Base-by-base conservation (phyloP, 2,329 filamentous ascomycete genomes). In the Penicillium sp. region DNA sequence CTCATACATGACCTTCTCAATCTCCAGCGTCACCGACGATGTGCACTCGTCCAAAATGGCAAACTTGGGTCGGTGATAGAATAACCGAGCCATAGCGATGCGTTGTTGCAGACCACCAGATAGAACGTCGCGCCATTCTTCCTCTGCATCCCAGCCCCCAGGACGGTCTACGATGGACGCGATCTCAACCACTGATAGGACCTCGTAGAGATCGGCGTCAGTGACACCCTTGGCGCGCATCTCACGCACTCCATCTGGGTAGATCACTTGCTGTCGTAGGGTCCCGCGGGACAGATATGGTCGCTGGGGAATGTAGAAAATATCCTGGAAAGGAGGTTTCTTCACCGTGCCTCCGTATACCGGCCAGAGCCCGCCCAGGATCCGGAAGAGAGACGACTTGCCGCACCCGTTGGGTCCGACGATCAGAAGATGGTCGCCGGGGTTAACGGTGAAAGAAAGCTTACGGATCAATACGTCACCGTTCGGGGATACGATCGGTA, bases 21-120 rank as follows among this genome's bases (percentile, higher is more conserved):
- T 91, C 64, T 97, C 93, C 29, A 97, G 82, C 16, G 95, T 97
- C n/a, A 99, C 91, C 50, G 86, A 91, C 54, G 88, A 92, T 7
- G 94, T 99, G 75, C 94, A 99, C 77, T 99, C 94, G 71, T 99
- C 94, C 37, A 99, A 80, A 63, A 99, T 99, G 12, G 94, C 94
- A 72, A 96, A 97, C 65, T 89, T 87, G 0, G 93, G 93, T 10
- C 86, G 82, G 75, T 97, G 93, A 75, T 97, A 97, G 75, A 97
- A 97, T 18, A 96, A 82, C 0, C 94, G 83, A 0, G 94, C 94
- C 90, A 97, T 97, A 57, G 94, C 94, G 23, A 99, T 90, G 50
- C 94, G 88, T 77, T 99, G 94, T 76, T 99, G 94, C 21, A 97
- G 80, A 7, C 94, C 94, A 13, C 90, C 91, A 0, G 90, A 96